Evolutionary conservation across 139 green algal genomes (phyloP).

Genomic region (Chlamydomonas eustigma): DNA sequence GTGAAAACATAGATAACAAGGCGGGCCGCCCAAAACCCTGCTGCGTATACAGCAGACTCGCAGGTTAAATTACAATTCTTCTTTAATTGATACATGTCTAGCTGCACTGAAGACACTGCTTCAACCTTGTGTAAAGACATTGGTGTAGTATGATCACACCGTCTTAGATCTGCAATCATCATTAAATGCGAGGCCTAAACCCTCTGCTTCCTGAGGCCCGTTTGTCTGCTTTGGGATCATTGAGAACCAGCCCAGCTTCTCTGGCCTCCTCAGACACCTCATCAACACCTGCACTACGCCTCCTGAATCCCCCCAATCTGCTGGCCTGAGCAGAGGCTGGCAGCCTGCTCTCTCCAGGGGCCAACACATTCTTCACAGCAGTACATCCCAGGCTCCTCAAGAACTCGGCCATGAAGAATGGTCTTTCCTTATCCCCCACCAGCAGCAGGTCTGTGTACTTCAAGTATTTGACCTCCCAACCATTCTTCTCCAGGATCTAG

Average conservation of each 20-base stretch:
- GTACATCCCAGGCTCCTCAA: constrained; percentile 1
- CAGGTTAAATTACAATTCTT: no score
- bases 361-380: background rate
- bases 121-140: no score
- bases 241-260: background rate
- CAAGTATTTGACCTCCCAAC: constrained; percentile 28
- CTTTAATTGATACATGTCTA: no score
- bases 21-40: no score
- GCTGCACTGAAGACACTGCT: no score
- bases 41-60: no score
- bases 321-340: background rate
- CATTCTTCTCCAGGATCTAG: constrained; percentile 37
- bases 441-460: background rate
- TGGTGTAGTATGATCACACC: no score
- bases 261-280: background rate
- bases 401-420: constrained; percentile 11
- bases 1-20: no score
- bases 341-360: background rate
- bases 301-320: background rate
- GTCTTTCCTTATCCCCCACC: background rate
- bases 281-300: background rate
- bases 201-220: no score
- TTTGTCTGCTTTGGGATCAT: background rate
- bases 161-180: no score
- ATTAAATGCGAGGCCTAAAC: no score